Conservation (phyloP, 2,329 filamentous ascomycete genomes). For the Penicillium fuscoglaucum region DNA sequence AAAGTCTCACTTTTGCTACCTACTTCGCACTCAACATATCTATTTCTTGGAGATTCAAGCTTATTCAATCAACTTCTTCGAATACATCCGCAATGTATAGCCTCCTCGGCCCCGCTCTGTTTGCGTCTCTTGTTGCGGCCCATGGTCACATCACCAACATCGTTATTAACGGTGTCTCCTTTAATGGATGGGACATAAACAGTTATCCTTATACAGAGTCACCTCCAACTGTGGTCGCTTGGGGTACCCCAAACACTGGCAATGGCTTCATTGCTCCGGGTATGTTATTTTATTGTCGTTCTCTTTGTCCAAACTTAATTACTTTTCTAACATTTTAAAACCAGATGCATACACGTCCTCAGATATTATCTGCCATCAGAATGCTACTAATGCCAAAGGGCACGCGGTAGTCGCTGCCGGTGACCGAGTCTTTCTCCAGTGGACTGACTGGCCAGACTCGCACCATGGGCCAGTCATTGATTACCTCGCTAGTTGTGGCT, state of each 20-base stretch:
- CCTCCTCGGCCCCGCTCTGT: conserved; percentile 14
- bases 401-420: conserved; percentile 60
- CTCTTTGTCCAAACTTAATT: neutral
- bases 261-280: conserved; percentile 54
- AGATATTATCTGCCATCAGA: conserved; percentile 63
- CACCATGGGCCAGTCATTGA: conserved; percentile 64
- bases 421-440: conserved; percentile 57
- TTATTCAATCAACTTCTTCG: neutral
- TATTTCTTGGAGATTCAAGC: too few species aligned
- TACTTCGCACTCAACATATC: neutral
- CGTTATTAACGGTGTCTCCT: conserved; percentile 38
- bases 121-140: conserved; percentile 32
- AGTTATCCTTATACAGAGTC: conserved; percentile 32
- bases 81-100: neutral
- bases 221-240: conserved; percentile 51
- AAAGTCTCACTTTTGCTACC: neutral
- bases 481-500: conserved; percentile 60
- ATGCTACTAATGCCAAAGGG: conserved; percentile 51
- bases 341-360: conserved; percentile 44
- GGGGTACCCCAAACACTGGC: conserved; percentile 54
- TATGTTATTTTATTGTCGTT: neutral
- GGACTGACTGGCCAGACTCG: conserved; percentile 64
- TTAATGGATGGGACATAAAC: conserved; percentile 43
- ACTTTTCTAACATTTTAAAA: neutral
- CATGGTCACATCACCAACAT: conserved; percentile 40